Evolutionary conservation across 768 basidiomycete species (phyloP).

Genomic region (Suillus subalutaceus): DNA sequence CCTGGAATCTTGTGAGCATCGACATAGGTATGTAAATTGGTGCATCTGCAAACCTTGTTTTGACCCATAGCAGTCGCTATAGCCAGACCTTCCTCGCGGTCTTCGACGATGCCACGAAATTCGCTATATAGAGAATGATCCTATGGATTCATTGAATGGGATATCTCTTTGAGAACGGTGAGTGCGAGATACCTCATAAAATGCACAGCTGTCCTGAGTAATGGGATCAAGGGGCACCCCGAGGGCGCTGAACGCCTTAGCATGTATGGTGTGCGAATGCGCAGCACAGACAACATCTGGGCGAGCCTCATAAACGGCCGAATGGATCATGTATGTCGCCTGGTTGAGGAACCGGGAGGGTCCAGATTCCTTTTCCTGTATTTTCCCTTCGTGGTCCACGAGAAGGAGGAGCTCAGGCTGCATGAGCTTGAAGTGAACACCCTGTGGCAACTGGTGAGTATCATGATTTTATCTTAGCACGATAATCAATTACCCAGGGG

Average conservation of each 20-base stretch:
- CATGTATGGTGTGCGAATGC: slow-evolving; percentile 38
- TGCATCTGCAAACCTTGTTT: slow-evolving; percentile 23
- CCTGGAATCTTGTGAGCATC: slow-evolving; percentile 13
- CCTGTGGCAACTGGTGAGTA: slow-evolving; percentile 25
- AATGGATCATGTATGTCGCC: slow-evolving; percentile 42
- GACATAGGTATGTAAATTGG: too few species aligned
- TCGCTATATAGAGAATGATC: slow-evolving; percentile 33
- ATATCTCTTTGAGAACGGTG: background rate
- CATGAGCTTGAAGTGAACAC: slow-evolving; percentile 50
- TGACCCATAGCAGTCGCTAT: slow-evolving; percentile 33
- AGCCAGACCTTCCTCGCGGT: slow-evolving; percentile 31
- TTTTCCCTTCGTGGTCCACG: slow-evolving; percentile 42
- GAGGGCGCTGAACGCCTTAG: slow-evolving; percentile 41
- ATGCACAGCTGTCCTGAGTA: slow-evolving; percentile 38
- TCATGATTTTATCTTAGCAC: background rate
- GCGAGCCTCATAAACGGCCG: slow-evolving; percentile 36
- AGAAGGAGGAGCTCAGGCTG: slow-evolving; percentile 47
- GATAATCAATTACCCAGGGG: slow-evolving; percentile 38
- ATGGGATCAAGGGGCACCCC: slow-evolving; percentile 34
- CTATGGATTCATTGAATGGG: slow-evolving; percentile 13
- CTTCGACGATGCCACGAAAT: slow-evolving; percentile 40
- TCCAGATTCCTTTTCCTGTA: slow-evolving; percentile 36
- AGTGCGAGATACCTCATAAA: slow-evolving; percentile 28
- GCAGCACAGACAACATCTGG: slow-evolving; percentile 39
- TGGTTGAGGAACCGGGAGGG: slow-evolving; percentile 37